phyloP scores from a whole-genome alignment of 768 basidiomycete species.

The Amanita pseudoporphyria region DNA sequence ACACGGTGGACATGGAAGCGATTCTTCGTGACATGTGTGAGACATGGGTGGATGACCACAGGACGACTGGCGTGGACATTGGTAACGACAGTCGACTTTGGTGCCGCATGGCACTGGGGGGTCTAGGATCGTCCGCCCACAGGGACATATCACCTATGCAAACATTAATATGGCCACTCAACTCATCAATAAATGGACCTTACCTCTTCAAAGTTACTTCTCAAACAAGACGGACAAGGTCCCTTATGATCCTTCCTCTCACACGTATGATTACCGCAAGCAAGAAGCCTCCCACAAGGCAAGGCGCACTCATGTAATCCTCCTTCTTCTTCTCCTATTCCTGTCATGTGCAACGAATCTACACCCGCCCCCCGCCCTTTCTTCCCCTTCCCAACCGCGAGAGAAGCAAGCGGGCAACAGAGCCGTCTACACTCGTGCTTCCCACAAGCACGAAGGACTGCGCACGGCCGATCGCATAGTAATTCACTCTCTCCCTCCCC shows the following conservation, averaged over 20 bases:
- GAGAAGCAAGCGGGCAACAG: conserved; percentile 82
- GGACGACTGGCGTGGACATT: conserved; percentile 58
- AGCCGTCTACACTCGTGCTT: conserved; percentile 75
- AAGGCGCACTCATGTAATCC: conserved; percentile 82
- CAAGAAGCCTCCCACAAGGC: conserved; percentile 61
- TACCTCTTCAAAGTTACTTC: conserved; percentile 90
- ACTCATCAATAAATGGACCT: no score
- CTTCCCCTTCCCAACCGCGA: conserved; percentile 46
- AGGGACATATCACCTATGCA: conserved; percentile 68
- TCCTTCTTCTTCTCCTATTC: conserved; percentile 47
- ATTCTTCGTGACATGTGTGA: conserved; percentile 79
- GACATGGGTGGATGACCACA: conserved; percentile 78
- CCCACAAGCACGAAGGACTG: conserved; percentile 72
- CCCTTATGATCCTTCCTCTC: conserved; percentile 77
- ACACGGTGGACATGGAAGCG: conserved; percentile 73
- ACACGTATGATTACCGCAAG: conserved; percentile 75
- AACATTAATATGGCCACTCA: no score
- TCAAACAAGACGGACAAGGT: conserved; percentile 71
- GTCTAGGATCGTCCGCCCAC: conserved; percentile 78
- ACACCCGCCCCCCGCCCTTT: conserved; percentile 28
- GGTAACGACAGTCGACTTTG: conserved; percentile 65
- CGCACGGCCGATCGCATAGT: conserved; percentile 73
- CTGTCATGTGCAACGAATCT: conserved; percentile 12
- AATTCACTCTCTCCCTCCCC: conserved; percentile 39
- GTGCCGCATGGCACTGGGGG: conserved; percentile 90